Base-by-base conservation (phyloP, 2,329 filamentous ascomycete species). In the Paecilomyces fulvus region DNA sequence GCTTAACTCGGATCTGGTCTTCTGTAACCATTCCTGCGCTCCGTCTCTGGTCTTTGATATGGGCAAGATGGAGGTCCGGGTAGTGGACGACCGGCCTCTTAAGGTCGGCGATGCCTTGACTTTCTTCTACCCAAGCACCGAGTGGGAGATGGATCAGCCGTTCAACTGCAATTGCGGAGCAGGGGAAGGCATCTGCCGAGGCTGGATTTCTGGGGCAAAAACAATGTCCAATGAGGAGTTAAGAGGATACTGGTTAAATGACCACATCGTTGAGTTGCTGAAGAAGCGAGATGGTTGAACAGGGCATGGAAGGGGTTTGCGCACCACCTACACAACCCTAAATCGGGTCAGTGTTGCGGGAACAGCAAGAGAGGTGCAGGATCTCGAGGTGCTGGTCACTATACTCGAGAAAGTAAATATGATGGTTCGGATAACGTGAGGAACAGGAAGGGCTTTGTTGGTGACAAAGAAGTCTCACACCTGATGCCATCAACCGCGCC, bases 11-110 rank as follows among this genome's bases (percentile, higher is more conserved):
- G 81, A 82, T 60, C 70, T 83, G 10, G 75, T 83, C 23, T 83
- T 76, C 67, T 76, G 79, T 70, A 84, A 83, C 69, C 81, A 83
- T 67, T 79, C 76, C 2, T 83, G 79, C 66, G 67, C 65, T 10
- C 81, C 81, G 0, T 75, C 75, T 3, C 60, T 83, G 12, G 74
- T 80, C 53, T 81, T 83, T 61, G 80, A 83, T 62, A 80, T 81
- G 68, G 57, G 62, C 20, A 67, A 66, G 54, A 70, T 73, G 67
- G 72, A 75, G 54, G 67, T 73, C 43, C 70, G 73, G 7, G 72
- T 74, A 1, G 69, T 69, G 8, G 67, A 72, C 48, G 64, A 74
- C 52, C 67, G 69, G 49, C 71, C 71, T 10, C 59, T 79, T 59
- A 67, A 69, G 49, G 63, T 57, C 2, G 76, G 75, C 1, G 76